These are phyloP conservation scores for Pseudocercospora pini-densiflorae DNA, from an alignment of 2,329 filamentous ascomycete species.

Conservation along the genomic window DNA sequence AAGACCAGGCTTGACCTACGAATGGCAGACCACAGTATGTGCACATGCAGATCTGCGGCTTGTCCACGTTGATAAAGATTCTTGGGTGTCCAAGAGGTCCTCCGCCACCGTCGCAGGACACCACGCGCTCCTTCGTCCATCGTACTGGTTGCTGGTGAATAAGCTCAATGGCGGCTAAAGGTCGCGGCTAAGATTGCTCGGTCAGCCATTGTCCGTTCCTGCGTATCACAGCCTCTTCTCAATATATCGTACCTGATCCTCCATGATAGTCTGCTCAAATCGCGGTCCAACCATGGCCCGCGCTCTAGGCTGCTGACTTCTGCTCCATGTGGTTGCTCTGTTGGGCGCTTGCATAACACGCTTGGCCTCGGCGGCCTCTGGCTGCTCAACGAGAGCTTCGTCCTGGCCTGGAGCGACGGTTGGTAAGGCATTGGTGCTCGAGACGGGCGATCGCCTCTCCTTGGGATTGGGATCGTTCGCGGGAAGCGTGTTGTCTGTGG, in stretches of 20 bases:
- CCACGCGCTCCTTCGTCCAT: constrained; percentile 83
- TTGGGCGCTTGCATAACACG: constrained; percentile 83
- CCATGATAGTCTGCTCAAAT: constrained; percentile 97
- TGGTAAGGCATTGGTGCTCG: constrained; percentile 64
- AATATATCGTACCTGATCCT: constrained; percentile 70
- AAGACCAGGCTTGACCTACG: constrained; percentile 61
- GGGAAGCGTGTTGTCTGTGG: constrained; percentile 55
- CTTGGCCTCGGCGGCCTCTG: constrained; percentile 59
- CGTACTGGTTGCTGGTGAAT: constrained; percentile 94
- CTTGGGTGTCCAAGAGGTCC: constrained; percentile 87
- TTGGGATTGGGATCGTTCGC: constrained; percentile 66
- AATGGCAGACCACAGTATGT: constrained; percentile 93
- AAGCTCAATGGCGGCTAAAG: constrained; percentile 88
- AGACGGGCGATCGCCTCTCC: constrained; percentile 54
- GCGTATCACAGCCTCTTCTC: neutral
- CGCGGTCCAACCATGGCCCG: constrained; percentile 90
- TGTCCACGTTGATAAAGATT: constrained; percentile 98
- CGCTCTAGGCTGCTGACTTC: constrained; percentile 79
- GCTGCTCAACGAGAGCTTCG: constrained; percentile 59
- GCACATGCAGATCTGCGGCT: constrained; percentile 89
- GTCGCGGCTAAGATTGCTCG: constrained; percentile 69
- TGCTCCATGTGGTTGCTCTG: constrained; percentile 77
- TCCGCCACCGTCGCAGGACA: constrained; percentile 90
- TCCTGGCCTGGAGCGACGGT: constrained; percentile 57
- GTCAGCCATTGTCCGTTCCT: constrained; percentile 30